Percentiles rank a stretch among this genome's conserved stretches.
phyloP scores from a whole-genome alignment of 108 stramenopile genomes.

The Fistulifera solaris region DNA sequence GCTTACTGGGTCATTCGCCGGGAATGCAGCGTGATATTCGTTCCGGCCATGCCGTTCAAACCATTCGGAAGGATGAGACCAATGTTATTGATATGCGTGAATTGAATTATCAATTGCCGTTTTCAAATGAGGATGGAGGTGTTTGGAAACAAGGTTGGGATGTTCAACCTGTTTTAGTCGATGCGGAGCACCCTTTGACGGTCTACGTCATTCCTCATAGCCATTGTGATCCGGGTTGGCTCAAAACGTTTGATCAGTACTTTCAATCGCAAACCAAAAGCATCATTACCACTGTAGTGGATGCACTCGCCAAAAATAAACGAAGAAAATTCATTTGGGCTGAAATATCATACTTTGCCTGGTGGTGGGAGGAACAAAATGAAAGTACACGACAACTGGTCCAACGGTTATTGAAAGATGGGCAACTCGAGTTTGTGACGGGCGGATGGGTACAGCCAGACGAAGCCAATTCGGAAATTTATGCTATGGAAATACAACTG shows the following conservation, averaged over 20 bases:
- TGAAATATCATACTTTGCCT: conserved; percentile 58
- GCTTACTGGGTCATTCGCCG: too few species aligned
- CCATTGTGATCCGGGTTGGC: conserved; percentile 62
- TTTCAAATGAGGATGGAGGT: conserved; percentile 44
- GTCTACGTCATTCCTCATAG: conserved; percentile 56
- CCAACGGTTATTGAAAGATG: conserved; percentile 14
- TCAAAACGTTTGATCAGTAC: conserved; percentile 66
- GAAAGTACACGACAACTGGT: conserved; percentile 5
- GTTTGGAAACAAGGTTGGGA: conserved; percentile 59
- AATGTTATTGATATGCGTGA: conserved; percentile 46
- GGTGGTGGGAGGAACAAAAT: conserved; percentile 59
- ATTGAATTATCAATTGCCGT: conserved; percentile 25
- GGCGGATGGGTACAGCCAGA: conserved; percentile 64
- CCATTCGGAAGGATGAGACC: too few species aligned
- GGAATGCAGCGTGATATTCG: too few species aligned
- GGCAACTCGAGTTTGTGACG: conserved; percentile 52
- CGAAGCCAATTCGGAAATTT: conserved; percentile 54
- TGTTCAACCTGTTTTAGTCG: conserved; percentile 19
- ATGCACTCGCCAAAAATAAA: conserved; percentile 23
- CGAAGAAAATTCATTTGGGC: conserved; percentile 59
- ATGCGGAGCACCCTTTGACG: conserved; percentile 17
- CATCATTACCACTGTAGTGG: conserved; percentile 35
- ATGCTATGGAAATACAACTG: conserved; percentile 60
- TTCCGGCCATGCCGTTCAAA: too few species aligned
- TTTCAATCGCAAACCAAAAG: conserved; percentile 48